Evolutionary conservation across 2,329 filamentous ascomycete species (phyloP), one percentile per base, ranked within the genome.

Genomic region (Ophiostoma piceae): DNA sequence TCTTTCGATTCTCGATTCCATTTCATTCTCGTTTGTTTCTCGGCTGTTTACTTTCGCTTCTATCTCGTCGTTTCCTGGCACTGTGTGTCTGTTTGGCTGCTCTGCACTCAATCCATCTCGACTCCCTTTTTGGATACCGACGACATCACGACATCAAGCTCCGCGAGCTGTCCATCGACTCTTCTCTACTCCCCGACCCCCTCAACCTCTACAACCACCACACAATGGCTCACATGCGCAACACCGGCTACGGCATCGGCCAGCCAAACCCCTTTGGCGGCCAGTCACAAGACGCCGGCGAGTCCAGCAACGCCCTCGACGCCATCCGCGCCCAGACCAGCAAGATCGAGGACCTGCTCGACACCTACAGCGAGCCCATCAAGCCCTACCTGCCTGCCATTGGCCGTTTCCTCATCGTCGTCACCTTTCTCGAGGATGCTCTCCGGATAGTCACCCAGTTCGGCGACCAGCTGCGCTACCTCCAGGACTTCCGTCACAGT

Each of bases 321-420:
- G 87, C 92, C 76, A 92, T 99, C 78, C 87, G 95, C 74, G 88
- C 93, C 79, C 94, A 98, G 81, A 99, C 95, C 68, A 97, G 92
- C 89, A 98, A 97, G 86, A 94, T 99, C 74, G 95, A 99, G 83
- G 95, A 99, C 79, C 82, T 92, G 78, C 81, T 99, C 78, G 95
- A 98, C 80, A 92, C 87, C 37, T 75, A 93, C 77, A 90, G 92
- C 77, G 94, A 97, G 78, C 95, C 95, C 67, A 82, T 98, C 75
- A 98, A 97, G 85, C 95, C 95, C 91, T 99, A 96, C 79, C 86
- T 99, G 64, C 95, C 95, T 71, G 92, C 92, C 74, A 94, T 99
- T 83, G 95, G 95, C 74, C 92, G 95, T 75, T 98, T 98, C 81
- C 82, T 99, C 75, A 99, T 99, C 76, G 95, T 99, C 70, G 95